Evolutionary conservation across 352 stramenopile species (phyloP), one percentile per base, ranked within the genome.

Genomic region (Elongisporangium anandrum): DNA sequence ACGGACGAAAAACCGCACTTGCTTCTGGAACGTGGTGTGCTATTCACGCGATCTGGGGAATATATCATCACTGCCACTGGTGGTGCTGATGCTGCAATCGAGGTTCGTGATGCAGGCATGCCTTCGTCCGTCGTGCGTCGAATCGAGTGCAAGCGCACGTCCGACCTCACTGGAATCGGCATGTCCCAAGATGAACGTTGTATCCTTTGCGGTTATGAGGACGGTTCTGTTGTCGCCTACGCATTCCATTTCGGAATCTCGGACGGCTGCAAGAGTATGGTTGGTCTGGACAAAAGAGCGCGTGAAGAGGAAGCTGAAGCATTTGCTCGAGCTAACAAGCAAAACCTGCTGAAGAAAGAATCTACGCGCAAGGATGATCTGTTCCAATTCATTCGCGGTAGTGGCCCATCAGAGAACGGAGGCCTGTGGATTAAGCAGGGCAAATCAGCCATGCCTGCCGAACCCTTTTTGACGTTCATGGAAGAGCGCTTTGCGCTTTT

Each of bases 141-240:
- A 9, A 92, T 95, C 50, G 85, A 95, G 38, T 92, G 81, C 66
- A 93, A 90, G 59, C 79, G 83, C 2, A 52, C 64, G 4, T 65
- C 79, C 7, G 75, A 87, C 19, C 54, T 95, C 8, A 92, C 81
- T 26, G 85, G 75, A 51, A 68, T 95, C 53, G 83, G 78, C 22
- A 71, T 95, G 54, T 87, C 83, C 9, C 81, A 88, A 62, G 85
- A 95, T 50, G 85, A 95, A 50, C 79, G 85, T 17, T 93, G 85
- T 54, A 82, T 95, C 20, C 54, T 95, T 39, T 92, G 82, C 29
- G 85, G 85, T 24, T 93, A 92, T 62, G 80, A 80, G 24, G 85
- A 93, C 67, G 85, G 85, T 24, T 74, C 81, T 48, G 68, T 95
- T 24, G 81, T 93, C 16, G 81, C 83, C 16, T 93, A 93, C 45